phyloP scores from a whole-genome alignment of 2,329 filamentous ascomycete species.

The Penicillium crustosum region DNA sequence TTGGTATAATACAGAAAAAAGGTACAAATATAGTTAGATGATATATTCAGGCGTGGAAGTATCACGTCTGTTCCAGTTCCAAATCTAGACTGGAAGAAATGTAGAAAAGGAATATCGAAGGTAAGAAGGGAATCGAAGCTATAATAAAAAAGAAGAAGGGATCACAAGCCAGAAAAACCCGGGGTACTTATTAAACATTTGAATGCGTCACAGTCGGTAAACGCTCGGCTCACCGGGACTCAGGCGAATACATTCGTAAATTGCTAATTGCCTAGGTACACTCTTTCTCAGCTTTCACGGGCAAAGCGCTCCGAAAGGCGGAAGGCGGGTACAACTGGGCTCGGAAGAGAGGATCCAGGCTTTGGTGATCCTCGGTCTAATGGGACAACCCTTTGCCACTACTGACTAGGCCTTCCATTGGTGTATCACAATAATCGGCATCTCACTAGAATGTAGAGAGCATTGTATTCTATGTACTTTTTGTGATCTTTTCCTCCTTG shows the following conservation, averaged over 20 bases:
- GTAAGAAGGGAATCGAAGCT: constrained; percentile 7
- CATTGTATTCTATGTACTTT: neutral
- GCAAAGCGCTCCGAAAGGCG: constrained; percentile 28
- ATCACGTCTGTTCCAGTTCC: constrained; percentile 11
- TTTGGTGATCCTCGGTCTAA: constrained; percentile 42
- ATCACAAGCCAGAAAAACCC: constrained; percentile 34
- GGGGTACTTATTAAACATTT: constrained; percentile 33
- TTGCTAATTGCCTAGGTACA: constrained; percentile 21
- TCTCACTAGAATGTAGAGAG: neutral
- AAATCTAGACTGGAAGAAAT: constrained; percentile 4
- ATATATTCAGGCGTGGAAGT: constrained; percentile 2
- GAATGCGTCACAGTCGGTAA: constrained; percentile 40
- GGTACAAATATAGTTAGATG: constrained; percentile 12
- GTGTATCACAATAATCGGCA: constrained; percentile 11
- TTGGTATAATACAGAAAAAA: constrained; percentile 17
- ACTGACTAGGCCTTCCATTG: constrained; percentile 1
- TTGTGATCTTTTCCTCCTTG: neutral
- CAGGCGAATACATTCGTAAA: constrained; percentile 15
- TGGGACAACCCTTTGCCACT: constrained; percentile 24
- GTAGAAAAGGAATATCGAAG: neutral
- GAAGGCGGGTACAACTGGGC: constrained; percentile 28
- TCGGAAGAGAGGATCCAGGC: constrained; percentile 42
- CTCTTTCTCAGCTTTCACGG: constrained; percentile 26
- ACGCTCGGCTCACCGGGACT: constrained; percentile 42
- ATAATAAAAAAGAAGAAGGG: constrained; percentile 11